Evolutionary conservation across 83 land plant genomes (phyloP).

Genomic region (Isoetes engelmannii): DNA sequence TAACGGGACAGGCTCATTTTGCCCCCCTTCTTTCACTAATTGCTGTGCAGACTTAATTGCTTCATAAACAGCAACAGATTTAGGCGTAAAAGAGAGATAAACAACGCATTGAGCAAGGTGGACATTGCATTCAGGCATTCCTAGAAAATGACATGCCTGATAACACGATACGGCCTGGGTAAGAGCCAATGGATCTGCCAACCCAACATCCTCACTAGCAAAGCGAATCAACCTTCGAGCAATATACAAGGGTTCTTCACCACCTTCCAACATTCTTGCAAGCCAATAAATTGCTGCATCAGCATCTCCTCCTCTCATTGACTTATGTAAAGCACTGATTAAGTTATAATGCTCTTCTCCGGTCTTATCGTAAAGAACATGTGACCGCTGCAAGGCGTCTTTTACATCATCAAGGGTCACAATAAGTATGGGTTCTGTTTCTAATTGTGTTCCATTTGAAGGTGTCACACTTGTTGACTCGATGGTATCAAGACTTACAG

Average conservation of each 20-base stretch:
- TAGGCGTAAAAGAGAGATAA: slow-evolving; percentile 81
- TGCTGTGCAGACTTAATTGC: slow-evolving; percentile 69
- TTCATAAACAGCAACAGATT: slow-evolving; percentile 71
- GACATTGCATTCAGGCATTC: slow-evolving; percentile 88
- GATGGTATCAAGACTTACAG: too few relatives aligned
- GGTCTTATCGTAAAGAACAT: slow-evolving; percentile 68
- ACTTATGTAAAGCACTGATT: slow-evolving; percentile 91
- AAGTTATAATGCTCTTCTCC: slow-evolving; percentile 96
- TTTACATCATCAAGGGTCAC: slow-evolving; percentile 51
- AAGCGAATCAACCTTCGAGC: slow-evolving; percentile 74
- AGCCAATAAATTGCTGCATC: slow-evolving; percentile 94
- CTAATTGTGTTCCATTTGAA: too few relatives aligned
- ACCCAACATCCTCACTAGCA: slow-evolving; percentile 77
- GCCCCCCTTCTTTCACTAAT: slow-evolving; percentile 60
- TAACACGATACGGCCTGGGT: slow-evolving; percentile 81
- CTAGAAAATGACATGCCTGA: slow-evolving; percentile 92
- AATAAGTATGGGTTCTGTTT: too few relatives aligned
- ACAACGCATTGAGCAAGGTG: slow-evolving; percentile 87
- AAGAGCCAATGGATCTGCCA: slow-evolving; percentile 81
- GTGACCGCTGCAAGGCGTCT: slow-evolving; percentile 80
- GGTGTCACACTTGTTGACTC: too few relatives aligned
- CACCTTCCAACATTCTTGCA: slow-evolving; percentile 90
- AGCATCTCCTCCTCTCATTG: slow-evolving; percentile 83
- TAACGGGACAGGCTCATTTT: slow-evolving; percentile 87
- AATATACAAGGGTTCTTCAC: slow-evolving; percentile 82